Evolutionary conservation across 108 stramenopile species (phyloP), one percentile per base, ranked within the genome.

Genomic region (Pseudonitzschia pungens): DNA sequence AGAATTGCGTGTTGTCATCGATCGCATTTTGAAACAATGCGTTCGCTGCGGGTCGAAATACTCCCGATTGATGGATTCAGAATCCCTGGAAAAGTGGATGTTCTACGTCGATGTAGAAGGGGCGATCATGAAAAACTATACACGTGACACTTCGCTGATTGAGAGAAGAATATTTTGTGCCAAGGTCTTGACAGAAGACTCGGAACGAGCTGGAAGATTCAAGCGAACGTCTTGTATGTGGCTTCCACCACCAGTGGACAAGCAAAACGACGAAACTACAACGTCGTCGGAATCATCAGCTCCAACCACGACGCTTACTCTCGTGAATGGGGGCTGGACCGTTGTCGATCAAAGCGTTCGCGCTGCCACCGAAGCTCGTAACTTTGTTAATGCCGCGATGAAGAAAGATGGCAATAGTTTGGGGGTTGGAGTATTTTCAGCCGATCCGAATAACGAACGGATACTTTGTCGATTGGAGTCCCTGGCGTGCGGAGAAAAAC

Each of bases 321-420:
- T 93, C 24, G 40, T 92, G 42, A 96, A 93, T 70, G 95, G 95
- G 21, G 95, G 95, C 6, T 96, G 92, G 92, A 29, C 89, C 21
- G 88, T 89, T 15, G 79, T 86, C 8, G 92, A 92, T 72, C 80
- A 77, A 27, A 84, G 83, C 69, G 74, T 90, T 21, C 82, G 83
- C 54, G 81, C 86, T 0, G 75, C 77, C n/a, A 48, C 83, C 15
- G 92, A 96, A 77, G 94, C 79, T 11, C 68, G 81, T 20, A 83
- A 89, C 48, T 90, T 91, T 66, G 91, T 83, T 18, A n/a, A 71
- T 22, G 15, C 56, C 26, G 58, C 42, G 27, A 68, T 48, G 45
- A 48, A 48, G 2, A 48, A 48, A 48, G 45, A 36, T 44, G 29
- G 14, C 21, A 51, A 59, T 36, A 50, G 42, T 22, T 36, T 36